Evolutionary conservation across 176 grass and related monocot genomes (phyloP), one percentile per base, ranked within the genome.

Genomic region (Zoysia japonica): DNA sequence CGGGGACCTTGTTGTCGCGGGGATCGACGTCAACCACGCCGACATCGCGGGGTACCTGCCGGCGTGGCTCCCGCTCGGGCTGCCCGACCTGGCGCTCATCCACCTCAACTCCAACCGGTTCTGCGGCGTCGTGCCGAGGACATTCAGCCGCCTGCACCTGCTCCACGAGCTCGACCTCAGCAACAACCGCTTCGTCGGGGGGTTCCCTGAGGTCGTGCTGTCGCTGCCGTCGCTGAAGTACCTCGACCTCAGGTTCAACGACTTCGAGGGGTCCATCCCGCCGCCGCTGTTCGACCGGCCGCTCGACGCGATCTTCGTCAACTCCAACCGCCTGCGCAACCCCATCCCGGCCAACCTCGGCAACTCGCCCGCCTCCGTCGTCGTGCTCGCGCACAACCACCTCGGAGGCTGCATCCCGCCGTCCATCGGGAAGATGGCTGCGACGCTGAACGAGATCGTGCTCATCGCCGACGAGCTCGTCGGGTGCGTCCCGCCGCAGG

Each of bases 41-140:
- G 94, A 97, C 79, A 73, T 97, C 41, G 94, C 94, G 0, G 94
- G 94, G 0, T 92, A 73, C 80, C 72, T 97, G 0, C 94, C 94
- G 0, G 64, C 70, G 3, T 90, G 85, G 20, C 85, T 97, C 7
- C 82, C 84, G 3, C 76, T 85, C 2, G 93, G 93, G 0, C 81
- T 98, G 7, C 85, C 92, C 0, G 92, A 98, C 85, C 90, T 98
- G 0, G 92, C 92, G 0, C 88, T 98, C 6, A 4, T 98, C 37
- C 95, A 98, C 80, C 86, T 98, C 83, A 98, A 98, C 90, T 98
- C 95, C 46, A 98, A 98, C 88, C 89, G 95, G 61, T 92, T 98
- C 84, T 98, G 95, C 80, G 95, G 95, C 67, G 53, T 81, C 4
- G 19, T 98, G 0, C 95, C 95, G 0, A 11, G 17, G 48, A 78